Evolutionary conservation across 2,329 filamentous ascomycete genomes (phyloP), one percentile per base, ranked within the genome.

Genomic region (Trichoderma citrinoviride): DNA sequence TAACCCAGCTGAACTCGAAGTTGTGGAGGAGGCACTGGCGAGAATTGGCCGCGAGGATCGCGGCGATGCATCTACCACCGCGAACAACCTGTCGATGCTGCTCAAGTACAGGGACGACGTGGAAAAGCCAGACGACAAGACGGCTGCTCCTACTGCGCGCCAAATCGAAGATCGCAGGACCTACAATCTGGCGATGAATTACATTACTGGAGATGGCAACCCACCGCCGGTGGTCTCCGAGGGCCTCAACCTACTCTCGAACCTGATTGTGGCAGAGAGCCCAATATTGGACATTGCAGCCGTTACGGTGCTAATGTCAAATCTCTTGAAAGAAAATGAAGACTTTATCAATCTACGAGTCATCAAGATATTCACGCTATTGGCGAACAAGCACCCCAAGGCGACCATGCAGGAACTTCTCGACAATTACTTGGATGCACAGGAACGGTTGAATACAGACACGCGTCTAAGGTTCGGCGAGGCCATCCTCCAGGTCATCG

Each of bases 311-410:
- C 79, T 91, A 1, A 79, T 92, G 61, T 86, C 87, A 1, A 85
- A 83, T 10, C 79, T 91, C 0, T 78, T 92, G 1, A 82, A 83
- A 66, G 88, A 90, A 55, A 79, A 82, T 6, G 90, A 92, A 64
- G 88, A 90, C 64, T 93, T 89, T 71, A 87, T 92, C 66, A 89
- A 90, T 70, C 78, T 89, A 3, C 83, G 86, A n/a, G 84, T 87
- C 17, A 85, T 92, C 67, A 86, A 86, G 67, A 81, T 88, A 1
- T 85, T 91, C 65, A 83, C 84, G 0, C 83, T 86, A 25, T 75
- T 93, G 12, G 84, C 88, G 0, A 77, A 81, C 67, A 82, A 79
- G 64, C 88, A 91, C 57, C 87, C 89, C 0, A 84, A 82, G 47
- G 83, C 88, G 0, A 87, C 87, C 0, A 78, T 84, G 3, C 81